These are phyloP conservation scores for Globisporangium spinosum DNA, from an alignment of 352 stramenopile species.

Conservation along the genomic window DNA sequence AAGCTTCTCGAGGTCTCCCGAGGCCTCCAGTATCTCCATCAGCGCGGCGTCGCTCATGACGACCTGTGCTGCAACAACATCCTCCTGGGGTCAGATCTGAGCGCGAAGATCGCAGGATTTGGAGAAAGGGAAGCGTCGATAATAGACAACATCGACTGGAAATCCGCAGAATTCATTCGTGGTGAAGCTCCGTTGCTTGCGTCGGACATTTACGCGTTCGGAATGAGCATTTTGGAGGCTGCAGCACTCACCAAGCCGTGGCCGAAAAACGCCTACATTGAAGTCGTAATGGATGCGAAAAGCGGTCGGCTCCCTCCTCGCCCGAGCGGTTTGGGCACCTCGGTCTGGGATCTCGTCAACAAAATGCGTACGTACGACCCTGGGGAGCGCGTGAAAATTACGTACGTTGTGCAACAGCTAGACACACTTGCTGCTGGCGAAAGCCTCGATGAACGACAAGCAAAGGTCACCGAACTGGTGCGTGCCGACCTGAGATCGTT, in stretches of 20 bases:
- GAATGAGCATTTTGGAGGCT: slow-evolving; percentile 20
- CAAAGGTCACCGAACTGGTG: neutral
- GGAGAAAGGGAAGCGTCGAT: slow-evolving; percentile 2
- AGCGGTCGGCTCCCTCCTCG: neutral
- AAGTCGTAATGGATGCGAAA: neutral
- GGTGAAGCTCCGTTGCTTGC: slow-evolving; percentile 14
- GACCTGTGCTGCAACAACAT: slow-evolving; percentile 11
- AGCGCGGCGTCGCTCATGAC: slow-evolving; percentile 21
- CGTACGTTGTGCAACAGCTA: slow-evolving; percentile 11
- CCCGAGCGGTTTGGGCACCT: neutral
- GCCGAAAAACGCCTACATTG: neutral
- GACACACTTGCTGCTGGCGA: neutral
- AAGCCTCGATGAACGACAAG: neutral
- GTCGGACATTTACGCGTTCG: slow-evolving; percentile 29
- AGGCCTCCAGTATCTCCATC: slow-evolving; percentile 25
- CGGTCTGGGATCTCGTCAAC: slow-evolving; percentile 8
- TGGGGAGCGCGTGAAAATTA: slow-evolving; percentile 12
- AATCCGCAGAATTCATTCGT: slow-evolving; percentile 17
- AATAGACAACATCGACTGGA: slow-evolving; percentile 4
- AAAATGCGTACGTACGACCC: slow-evolving; percentile 16
- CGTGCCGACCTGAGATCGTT: neutral
- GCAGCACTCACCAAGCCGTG: slow-evolving; percentile 3
- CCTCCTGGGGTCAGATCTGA: slow-evolving; percentile 13
- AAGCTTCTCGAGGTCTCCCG: slow-evolving; percentile 22
- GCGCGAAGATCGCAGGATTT: slow-evolving; percentile 19